Evolutionary conservation across 2,329 filamentous ascomycete genomes (phyloP), one percentile per base, ranked within the genome.

Genomic region (Fusarium cyanostomum): DNA sequence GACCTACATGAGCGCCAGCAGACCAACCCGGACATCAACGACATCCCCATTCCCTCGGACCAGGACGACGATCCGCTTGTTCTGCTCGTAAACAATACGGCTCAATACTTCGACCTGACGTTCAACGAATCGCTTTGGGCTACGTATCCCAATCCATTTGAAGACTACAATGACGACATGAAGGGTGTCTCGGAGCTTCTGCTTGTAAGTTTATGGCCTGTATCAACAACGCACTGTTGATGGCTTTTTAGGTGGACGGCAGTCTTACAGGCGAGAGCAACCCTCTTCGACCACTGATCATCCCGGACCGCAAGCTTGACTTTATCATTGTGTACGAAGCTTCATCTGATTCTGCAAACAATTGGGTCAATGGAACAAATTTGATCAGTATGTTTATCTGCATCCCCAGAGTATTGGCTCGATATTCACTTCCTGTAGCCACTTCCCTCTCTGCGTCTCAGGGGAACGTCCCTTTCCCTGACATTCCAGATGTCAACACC

Each of bases 251-350:
- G 69, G 43, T 73, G 1, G 75, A 78, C 26, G 73, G 74, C 1
- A 73, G 73, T 45, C 67, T 77, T 18, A 56, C 67, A 0, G 71
- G 74, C 0, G 72, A 77, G 42, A 71, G 61, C 0, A 71, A 75
- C 5, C 73, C 73, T 1, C 59, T 76, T 0, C 70, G 71, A 0
- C 67, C 68, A 0, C 41, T 73, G 0, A 73, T 76, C 13, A 63
- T 73, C 11, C 72, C 73, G 1, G 67, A 67, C 1, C 66, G 73
- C 2, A 44, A 58, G 1, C 48, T 73, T 5, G 68, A 72, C 21
- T 61, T 76, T 15, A 71, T 77, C 31, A 71, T 76, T 16, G 68
- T 72, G 0, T 76, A 74, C 30, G 74, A 77, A 37, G 69, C 71
- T 13, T 73, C 72, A 2, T 66, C 64, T 0, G 72, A 74, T 10